These are phyloP conservation scores for Pulveroboletus sp. DNA, from an alignment of 768 basidiomycete genomes.

Conservation along the genomic window DNA sequence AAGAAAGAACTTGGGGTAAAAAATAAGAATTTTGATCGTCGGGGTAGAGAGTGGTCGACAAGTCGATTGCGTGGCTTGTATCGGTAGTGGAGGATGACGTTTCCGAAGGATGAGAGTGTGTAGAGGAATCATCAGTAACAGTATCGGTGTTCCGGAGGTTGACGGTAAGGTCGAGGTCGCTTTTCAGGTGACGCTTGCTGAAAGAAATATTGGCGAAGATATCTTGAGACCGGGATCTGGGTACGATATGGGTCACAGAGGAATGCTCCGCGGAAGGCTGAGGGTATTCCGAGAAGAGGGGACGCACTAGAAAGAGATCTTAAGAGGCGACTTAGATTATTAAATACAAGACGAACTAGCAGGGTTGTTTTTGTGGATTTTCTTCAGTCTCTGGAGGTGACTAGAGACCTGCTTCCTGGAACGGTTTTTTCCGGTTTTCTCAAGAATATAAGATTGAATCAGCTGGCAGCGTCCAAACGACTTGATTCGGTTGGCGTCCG, in stretches of 20 bases:
- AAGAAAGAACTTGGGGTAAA: constrained; percentile 6
- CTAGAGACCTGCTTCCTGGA: constrained; percentile 40
- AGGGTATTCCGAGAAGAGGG: constrained; percentile 25
- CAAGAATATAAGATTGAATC: constrained; percentile 36
- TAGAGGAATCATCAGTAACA: neutral
- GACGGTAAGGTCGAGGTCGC: constrained; percentile 7
- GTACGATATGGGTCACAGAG: neutral
- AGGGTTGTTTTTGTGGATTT: constrained; percentile 30
- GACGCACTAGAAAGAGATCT: constrained; percentile 15
- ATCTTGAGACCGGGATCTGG: constrained; percentile 12
- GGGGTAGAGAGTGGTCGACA: constrained; percentile 9
- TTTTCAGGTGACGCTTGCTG: constrained; percentile 11
- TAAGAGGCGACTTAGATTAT: neutral
- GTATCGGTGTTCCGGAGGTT: constrained; percentile 5
- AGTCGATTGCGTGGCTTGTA: neutral
- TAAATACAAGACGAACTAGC: constrained; percentile 24
- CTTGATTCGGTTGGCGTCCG: constrained; percentile 15
- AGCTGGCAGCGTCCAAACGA: constrained; percentile 39
- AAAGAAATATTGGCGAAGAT: constrained; percentile 5
- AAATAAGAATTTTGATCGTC: constrained; percentile 1
- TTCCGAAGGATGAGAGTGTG: constrained; percentile 7
- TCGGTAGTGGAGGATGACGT: neutral
- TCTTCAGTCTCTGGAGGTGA: constrained; percentile 38
- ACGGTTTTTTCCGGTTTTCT: constrained; percentile 37
- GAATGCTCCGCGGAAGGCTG: constrained; percentile 13